Evolutionary conservation across 768 basidiomycete species (phyloP), one percentile per base, ranked within the genome.

Genomic region (Phaeolepiota aurea): DNA sequence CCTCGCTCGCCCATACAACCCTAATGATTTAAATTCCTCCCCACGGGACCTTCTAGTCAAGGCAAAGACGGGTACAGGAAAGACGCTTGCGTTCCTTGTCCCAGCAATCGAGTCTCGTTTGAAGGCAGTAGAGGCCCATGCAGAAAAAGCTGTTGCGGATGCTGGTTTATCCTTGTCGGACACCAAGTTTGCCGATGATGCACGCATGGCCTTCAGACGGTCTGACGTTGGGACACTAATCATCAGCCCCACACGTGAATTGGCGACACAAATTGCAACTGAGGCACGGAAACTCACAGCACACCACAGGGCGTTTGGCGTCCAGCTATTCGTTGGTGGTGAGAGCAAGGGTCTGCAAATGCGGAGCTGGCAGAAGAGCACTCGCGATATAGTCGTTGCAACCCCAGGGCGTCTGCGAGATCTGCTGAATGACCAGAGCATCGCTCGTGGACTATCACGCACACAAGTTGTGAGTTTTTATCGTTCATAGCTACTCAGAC

Each of bases 371-470:
- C 64, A 61, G 50, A 55, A 61, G 13, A 73, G 76, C 2, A 59
- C 79, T 31, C 75, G 78, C 46, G 91, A 96, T 54, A 76, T 94
- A 38, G 77, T 94, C 32, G 87, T 96, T 22, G 81, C 80, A 0
- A 97, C 92, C 0, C 89, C 92, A n/a, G 92, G 92, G 33, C 75
- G 92, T 15, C 58, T 96, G 38, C 69, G 77, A 43, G 91, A 94
- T 57, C 53, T 94, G 39, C 60, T 72, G 42, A 71, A 64, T 33
- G 79, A 81, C 40, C 68, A 71, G 1, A 68, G 69, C 2, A 69
- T 92, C 7, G 61, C 61, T 14, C 64, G 66, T 2, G 72, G 70
- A 2, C 51, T 93, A 16, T 55, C 59, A 15, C 62, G 69, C 13
- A 72, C 82, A 2, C 68, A 79, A 50, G 64, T 78, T 48, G 86